Percentiles rank a stretch among this genome's conserved stretches.
Conservation (phyloP, 148 eudicot genomes). For the Persicaria tinctoria region DNA sequence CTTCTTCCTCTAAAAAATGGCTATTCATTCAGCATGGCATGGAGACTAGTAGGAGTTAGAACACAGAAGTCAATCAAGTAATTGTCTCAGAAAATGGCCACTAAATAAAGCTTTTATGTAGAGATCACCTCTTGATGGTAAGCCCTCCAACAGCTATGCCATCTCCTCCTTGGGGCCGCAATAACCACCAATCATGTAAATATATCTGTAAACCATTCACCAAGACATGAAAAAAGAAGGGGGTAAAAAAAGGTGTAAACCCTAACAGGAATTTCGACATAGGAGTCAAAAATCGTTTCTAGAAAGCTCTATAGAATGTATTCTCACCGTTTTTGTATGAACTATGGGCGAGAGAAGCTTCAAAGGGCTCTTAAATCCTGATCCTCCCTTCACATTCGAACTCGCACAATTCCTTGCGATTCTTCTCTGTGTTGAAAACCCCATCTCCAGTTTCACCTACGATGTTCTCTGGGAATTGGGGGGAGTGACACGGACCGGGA, state of each 20-base stretch:
- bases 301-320: neutral
- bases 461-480: too few species aligned
- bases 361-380: neutral
- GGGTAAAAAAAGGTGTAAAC: neutral
- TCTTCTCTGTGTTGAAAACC: neutral
- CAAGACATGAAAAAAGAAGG: neutral
- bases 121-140: neutral
- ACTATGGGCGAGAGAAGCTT: neutral
- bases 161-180: slow-evolving; percentile 1
- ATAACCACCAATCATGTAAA: slow-evolving; percentile 6
- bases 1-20: too few species aligned
- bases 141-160: slow-evolving; percentile 7
- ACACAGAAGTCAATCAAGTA: neutral
- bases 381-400: neutral
- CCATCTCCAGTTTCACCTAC: neutral
- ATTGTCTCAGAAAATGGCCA: neutral
- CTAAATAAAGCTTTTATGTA: neutral
- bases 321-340: neutral
- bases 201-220: neutral
- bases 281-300: neutral
- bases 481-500: too few species aligned
- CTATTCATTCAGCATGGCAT: neutral
- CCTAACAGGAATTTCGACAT: neutral
- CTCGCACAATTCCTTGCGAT: neutral
- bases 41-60: neutral